Conservation (phyloP, 257 asterid genomes). For the Capsicum pubescens region DNA sequence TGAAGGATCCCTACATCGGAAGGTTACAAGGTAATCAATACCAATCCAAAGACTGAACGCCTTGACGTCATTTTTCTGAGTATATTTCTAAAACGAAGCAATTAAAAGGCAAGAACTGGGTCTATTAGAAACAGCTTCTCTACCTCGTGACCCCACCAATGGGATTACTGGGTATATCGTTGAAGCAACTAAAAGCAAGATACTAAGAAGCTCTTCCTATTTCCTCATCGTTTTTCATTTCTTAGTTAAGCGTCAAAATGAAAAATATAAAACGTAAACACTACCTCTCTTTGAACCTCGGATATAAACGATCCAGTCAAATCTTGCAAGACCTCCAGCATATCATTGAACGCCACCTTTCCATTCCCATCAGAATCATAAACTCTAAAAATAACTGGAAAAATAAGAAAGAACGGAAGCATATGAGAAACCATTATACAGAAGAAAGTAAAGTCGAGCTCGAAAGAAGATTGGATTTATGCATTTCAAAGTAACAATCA, state of each 20-base stretch:
- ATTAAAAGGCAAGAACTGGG: no score
- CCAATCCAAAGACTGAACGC: background rate
- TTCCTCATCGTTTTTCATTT: background rate
- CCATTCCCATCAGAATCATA: slow-evolving; percentile 76
- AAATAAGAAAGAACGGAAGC: slow-evolving; percentile 15
- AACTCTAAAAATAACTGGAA: slow-evolving; percentile 66
- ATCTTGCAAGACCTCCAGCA: slow-evolving; percentile 68
- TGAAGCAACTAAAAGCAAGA: background rate
- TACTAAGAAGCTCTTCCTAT: background rate
- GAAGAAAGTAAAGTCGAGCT: background rate
- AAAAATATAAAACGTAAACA: background rate
- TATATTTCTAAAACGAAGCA: background rate
- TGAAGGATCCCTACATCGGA: background rate
- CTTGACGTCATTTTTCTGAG: background rate
- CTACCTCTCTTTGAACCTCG: slow-evolving; percentile 16
- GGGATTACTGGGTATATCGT: no score
- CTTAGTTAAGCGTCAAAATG: background rate
- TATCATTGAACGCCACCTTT: slow-evolving; percentile 67
- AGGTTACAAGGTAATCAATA: background rate
- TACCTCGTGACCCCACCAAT: no score
- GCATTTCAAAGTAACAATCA: slow-evolving; percentile 21
- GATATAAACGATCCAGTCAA: slow-evolving; percentile 52
- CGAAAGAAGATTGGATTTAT: background rate
- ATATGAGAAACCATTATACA: slow-evolving; percentile 18
- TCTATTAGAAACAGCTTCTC: no score